These are phyloP conservation scores for Leishmania guyanensis DNA, from an alignment of 208 protist genomes.

Conservation along the genomic window DNA sequence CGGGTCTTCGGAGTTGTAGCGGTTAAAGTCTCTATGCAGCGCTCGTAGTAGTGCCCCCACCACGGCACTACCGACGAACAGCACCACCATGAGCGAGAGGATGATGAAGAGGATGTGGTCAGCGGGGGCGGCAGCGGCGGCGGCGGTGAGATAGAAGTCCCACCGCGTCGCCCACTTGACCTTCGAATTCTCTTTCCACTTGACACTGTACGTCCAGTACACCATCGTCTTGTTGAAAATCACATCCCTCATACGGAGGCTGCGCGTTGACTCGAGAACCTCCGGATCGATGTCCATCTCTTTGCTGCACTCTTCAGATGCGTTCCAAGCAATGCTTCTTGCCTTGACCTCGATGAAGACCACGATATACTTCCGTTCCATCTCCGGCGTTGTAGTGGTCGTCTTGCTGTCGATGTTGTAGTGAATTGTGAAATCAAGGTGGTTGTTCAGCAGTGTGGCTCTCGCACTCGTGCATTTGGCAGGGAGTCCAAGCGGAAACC, in stretches of 20 bases:
- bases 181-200: slow-evolving; percentile 57
- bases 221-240: slow-evolving; percentile 23
- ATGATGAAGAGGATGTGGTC: slow-evolving; percentile 97
- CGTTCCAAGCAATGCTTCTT: slow-evolving; percentile 41
- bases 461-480: slow-evolving; percentile 29
- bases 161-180: slow-evolving; percentile 96
- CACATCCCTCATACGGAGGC: slow-evolving; percentile 41
- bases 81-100: slow-evolving; percentile 96
- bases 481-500: slow-evolving; percentile 73
- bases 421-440: slow-evolving; percentile 75
- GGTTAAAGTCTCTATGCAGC: slow-evolving; percentile 95
- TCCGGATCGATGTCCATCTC: background rate
- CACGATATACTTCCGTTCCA: slow-evolving; percentile 56
- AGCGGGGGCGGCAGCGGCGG: slow-evolving; percentile 52
- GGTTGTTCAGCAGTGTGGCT: slow-evolving; percentile 72
- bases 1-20: slow-evolving; percentile 85
- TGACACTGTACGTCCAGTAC: slow-evolving; percentile 89
- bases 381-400: background rate
- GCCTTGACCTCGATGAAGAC: slow-evolving; percentile 67
- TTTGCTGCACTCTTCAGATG: slow-evolving; percentile 18
- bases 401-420: slow-evolving; percentile 52
- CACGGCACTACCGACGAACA: slow-evolving; percentile 86
- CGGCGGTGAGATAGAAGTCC: slow-evolving; percentile 95
- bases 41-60: slow-evolving; percentile 96
- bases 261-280: background rate